Evolutionary conservation across 345 rosid species (phyloP), one percentile per base, ranked within the genome.

Genomic region (Capsella bursapastoris): DNA sequence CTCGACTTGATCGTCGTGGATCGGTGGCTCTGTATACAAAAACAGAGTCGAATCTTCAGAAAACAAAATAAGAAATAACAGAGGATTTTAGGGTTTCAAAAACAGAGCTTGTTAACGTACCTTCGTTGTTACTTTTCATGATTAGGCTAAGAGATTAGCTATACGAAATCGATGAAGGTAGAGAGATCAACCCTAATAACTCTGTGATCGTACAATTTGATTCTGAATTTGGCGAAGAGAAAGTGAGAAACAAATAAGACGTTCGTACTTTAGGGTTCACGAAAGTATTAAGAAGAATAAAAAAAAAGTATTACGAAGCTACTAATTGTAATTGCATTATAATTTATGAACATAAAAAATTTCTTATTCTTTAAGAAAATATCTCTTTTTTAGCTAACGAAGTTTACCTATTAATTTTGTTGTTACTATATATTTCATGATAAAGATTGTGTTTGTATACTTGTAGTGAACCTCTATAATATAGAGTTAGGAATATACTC

Each of bases 1-100:
- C 8, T 63, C 4, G 1, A 60, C 34, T 38, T 2, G 49, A 60
- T 38, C 34, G 13, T 27, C 51, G 13, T 13, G 11, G 41, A 61
- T 59, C 15, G 16, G 48, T 11, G 31, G 22, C 35, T 25, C 51
- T 43, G 53, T 28, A 1, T 18, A 43, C 14, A 3, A 41, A 27
- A 62, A 62, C 52, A 62, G 18, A 43, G 50, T 28, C 14, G 67
- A 44, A 44, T 44, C 35, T 27, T 44, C 25, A 63, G 53, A 2
- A 8, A 44, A 28, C 2, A 34, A 34, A 1, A 13, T 0, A 7
- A 7, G 1, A 43, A 43, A 13, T 3, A 27, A 12, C 8, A 62
- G 51, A 62, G 52, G 8, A n/a, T 62, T 22, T 22, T 43, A 25
- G 52, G 67, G 52, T 0, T 27, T 63, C 6, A n/a, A 44, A 28